Base-by-base conservation (phyloP, 495 filamentous ascomycete genomes). In the Rostrohypoxylon terebratum region DNA sequence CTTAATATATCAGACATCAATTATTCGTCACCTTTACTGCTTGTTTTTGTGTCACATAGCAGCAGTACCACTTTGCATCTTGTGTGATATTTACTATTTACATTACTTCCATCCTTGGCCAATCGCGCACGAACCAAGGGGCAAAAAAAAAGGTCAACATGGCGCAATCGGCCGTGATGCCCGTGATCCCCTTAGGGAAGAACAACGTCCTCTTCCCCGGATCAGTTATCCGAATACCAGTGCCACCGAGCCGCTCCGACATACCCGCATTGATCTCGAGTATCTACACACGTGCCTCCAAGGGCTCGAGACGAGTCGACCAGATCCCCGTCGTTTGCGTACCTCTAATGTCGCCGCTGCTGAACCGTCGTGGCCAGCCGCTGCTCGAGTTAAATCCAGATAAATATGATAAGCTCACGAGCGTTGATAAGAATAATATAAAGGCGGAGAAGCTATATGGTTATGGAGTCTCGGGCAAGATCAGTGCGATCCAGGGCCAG, bases 171-270 rank as follows among this genome's bases (percentile, higher is more conserved):
- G 76, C 75, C 11, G 80, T 81, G 66, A 82, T 96, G 21, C 91
- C 93, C 45, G 80, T 97, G 68, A 89, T 97, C 58, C 90, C 92
- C 20, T 85, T 97, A 25, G 86, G 92, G 18, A 88, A 89, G 66
- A 89, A 89, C 73, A 85, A 85, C 38, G 91, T 97, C 40, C 87
- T 98, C 25, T 87, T 97, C 0, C 94, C 94, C 20, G 93, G 94
- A 55, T 88, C 91, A 16, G 90, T 92, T 42, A 82, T 94, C 31
- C 88, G 93, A 66, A 89, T 97, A 55, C 87, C 92, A 18, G 88
- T 97, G 21, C 79, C 83, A 11, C 82, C 88, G 25, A 91, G 90
- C 77, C 91, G 94, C 13, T 87, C 92, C 33, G 94, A 98, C 77
- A 89, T 97, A 63, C 89, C 91, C 47, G 91, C 93, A 60, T 83